Evolutionary conservation across 2,329 filamentous ascomycete species (phyloP).

Genomic region (Zasmidium citrigriseum): DNA sequence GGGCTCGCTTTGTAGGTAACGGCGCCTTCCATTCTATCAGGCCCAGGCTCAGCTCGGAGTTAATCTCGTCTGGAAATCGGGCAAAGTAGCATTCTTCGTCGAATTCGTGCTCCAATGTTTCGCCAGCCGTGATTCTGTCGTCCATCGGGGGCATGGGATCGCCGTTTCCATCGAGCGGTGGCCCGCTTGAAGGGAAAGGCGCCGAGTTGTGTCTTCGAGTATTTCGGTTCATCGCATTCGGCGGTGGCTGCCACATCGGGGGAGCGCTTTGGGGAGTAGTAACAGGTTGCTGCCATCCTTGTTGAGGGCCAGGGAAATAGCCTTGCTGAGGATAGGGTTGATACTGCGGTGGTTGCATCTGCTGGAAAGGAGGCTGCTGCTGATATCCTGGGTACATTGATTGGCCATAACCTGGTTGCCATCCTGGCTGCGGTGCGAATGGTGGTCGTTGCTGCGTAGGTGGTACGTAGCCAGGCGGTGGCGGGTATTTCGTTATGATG

Average conservation of each 20-base stretch:
- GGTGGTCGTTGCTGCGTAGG: conserved; percentile 23
- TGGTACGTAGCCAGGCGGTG: conserved; percentile 48
- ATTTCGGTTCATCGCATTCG: conserved; percentile 8
- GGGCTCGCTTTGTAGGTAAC: conserved; percentile 43
- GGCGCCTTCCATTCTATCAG: conserved; percentile 48
- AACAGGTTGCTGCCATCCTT: conserved; percentile 11
- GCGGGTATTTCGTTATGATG: conserved; percentile 52
- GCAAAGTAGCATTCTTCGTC: conserved; percentile 47
- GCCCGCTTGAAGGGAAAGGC: conserved; percentile 7
- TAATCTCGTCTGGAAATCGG: conserved; percentile 46
- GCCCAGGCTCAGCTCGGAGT: conserved; percentile 47
- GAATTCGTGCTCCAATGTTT: conserved; percentile 43
- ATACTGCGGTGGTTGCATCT: neutral
- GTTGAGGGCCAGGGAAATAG: conserved; percentile 10
- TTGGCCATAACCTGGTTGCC: conserved; percentile 17
- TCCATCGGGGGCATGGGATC: conserved; percentile 26
- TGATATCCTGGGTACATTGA: conserved; percentile 11
- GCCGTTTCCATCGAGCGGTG: conserved; percentile 30
- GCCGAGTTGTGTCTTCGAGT: conserved; percentile 24
- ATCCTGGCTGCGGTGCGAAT: conserved; percentile 18
- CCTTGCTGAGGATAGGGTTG: conserved; percentile 21
- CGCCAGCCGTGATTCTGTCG: conserved; percentile 10
- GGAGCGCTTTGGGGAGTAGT: conserved; percentile 16
- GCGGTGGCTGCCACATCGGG: conserved; percentile 21
- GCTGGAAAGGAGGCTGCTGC: conserved; percentile 3